These are phyloP conservation scores for Trichodelitschia bisporula DNA, from an alignment of 495 filamentous ascomycete genomes.

Conservation along the genomic window DNA sequence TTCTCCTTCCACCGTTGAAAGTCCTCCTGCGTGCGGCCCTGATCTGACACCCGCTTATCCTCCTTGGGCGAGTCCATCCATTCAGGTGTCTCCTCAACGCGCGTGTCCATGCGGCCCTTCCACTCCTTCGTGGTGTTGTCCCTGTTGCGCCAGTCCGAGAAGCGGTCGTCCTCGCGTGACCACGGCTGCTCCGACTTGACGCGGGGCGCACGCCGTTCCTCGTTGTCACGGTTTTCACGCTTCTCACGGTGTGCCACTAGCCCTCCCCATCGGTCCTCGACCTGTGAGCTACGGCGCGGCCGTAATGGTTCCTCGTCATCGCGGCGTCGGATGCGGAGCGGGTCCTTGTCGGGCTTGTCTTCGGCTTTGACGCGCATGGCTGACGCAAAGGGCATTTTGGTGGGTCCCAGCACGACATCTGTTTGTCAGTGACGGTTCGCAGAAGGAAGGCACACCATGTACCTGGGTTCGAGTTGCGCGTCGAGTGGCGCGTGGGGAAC, in stretches of 20 bases:
- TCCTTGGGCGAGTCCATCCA: slow-evolving; percentile 17
- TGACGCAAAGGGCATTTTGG: slow-evolving; percentile 68
- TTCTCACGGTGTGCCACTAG: no score
- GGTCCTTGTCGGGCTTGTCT: slow-evolving; percentile 4
- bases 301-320: no score
- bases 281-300: no score
- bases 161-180: slow-evolving; percentile 17
- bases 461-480: no score
- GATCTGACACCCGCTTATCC: slow-evolving; percentile 15
- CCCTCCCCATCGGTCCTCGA: no score
- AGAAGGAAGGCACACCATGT: no score
- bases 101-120: slow-evolving; percentile 9
- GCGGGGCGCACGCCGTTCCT: slow-evolving; percentile 3
- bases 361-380: slow-evolving; percentile 23
- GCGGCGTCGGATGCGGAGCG: no score
- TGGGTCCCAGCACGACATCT: slow-evolving; percentile 75
- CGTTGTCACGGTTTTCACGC: slow-evolving; percentile 3
- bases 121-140: slow-evolving; percentile 5
- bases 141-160: slow-evolving; percentile 6
- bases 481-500: no score
- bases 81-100: slow-evolving; percentile 32
- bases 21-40: slow-evolving; percentile 62
- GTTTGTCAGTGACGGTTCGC: no score
- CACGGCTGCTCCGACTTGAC: slow-evolving; percentile 9
- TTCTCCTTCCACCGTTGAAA: slow-evolving; percentile 88